Percentiles rank a stretch among this genome's conserved stretches.
phyloP scores from a whole-genome alignment of 306 rosid species.

The Lagenaria siceraria region DNA sequence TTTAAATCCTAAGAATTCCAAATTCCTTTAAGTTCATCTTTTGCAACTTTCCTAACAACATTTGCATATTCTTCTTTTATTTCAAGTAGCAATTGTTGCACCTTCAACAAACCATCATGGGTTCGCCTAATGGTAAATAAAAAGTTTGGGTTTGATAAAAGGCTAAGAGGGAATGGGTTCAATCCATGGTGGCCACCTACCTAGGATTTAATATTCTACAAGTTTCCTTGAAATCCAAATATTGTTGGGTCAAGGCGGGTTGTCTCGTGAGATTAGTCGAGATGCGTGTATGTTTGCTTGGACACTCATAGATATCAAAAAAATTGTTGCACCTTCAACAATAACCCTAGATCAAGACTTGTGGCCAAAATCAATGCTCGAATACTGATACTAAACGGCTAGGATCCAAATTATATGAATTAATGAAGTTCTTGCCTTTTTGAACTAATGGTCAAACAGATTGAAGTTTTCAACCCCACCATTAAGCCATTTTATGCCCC shows the following conservation, averaged over 20 bases:
- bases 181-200: too few species aligned
- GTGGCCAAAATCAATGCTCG: not conserved
- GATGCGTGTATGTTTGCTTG: too few species aligned
- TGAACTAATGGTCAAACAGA: not conserved
- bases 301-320: too few species aligned
- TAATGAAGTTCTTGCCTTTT: not conserved
- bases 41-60: not conserved
- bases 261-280: too few species aligned
- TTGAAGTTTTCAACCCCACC: not conserved
- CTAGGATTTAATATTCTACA: too few species aligned
- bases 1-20: not conserved
- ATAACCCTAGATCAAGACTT: not conserved
- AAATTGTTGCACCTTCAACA: not conserved
- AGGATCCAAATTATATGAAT: not conserved
- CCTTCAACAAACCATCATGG: too few species aligned
- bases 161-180: too few species aligned
- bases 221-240: too few species aligned
- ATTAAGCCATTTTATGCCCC: not conserved
- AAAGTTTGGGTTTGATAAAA: too few species aligned
- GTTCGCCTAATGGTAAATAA: too few species aligned
- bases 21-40: not conserved
- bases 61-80: not conserved
- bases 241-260: too few species aligned
- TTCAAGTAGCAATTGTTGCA: not conserved
- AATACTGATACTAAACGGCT: not conserved